phyloP scores from a whole-genome alignment of 2,329 filamentous ascomycete species.

The Pseudogymnoascus sp. region DNA sequence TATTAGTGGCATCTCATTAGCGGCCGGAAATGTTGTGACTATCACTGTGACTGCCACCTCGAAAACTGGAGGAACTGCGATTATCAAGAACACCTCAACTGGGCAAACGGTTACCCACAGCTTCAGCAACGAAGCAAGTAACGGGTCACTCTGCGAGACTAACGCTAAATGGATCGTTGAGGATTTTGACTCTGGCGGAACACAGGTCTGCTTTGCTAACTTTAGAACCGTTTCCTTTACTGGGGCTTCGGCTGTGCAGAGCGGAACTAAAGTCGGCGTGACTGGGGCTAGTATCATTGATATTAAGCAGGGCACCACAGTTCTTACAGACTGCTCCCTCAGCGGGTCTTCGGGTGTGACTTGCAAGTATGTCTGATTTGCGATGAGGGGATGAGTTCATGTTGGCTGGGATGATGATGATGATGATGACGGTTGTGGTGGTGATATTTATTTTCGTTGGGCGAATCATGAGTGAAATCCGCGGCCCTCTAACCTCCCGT shows the following conservation, averaged over 20 bases:
- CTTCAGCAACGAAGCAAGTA: constrained; percentile 30
- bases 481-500: too few species aligned
- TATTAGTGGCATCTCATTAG: constrained; percentile 33
- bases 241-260: constrained; percentile 30
- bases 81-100: constrained; percentile 39
- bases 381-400: not conserved
- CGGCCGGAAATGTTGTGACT: constrained; percentile 39
- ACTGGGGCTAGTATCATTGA: constrained; percentile 36
- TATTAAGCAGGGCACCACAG: constrained; percentile 33
- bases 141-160: constrained; percentile 33
- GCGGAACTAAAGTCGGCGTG: constrained; percentile 21
- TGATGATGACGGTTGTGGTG: not conserved
- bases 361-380: constrained; percentile 18
- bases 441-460: not conserved
- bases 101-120: constrained; percentile 39
- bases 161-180: constrained; percentile 49
- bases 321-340: constrained; percentile 23
- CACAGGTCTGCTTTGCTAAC: constrained; percentile 39
- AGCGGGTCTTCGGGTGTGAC: constrained; percentile 13
- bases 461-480: too few species aligned
- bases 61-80: constrained; percentile 36
- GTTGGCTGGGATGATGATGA: not conserved
- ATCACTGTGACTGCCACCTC: constrained; percentile 34
- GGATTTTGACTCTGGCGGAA: constrained; percentile 36
- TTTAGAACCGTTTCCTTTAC: constrained; percentile 43